These are phyloP conservation scores for Boletus pseudo-olivaceus DNA, from an alignment of 768 basidiomycete species.

Conservation along the genomic window DNA sequence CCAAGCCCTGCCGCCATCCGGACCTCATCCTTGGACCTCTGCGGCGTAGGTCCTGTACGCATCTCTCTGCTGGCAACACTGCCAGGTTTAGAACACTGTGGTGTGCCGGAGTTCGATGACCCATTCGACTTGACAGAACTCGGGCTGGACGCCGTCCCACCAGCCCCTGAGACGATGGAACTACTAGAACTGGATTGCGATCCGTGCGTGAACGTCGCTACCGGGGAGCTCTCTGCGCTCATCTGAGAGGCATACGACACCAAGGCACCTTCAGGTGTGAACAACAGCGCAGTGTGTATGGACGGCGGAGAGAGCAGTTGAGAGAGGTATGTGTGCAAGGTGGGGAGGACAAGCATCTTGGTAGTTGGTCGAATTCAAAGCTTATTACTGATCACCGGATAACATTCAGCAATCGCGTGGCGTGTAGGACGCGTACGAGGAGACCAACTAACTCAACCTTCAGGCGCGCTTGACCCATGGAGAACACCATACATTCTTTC, in stretches of 20 bases:
- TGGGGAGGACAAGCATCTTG: conserved; percentile 66
- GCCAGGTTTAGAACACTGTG: conserved; percentile 11
- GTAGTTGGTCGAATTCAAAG: neutral
- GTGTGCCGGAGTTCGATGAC: conserved; percentile 5
- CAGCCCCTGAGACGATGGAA: conserved; percentile 1
- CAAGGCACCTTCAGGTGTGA: conserved; percentile 73
- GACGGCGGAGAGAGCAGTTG: conserved; percentile 57
- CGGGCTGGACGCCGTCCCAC: conserved; percentile 11
- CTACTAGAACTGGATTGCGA: conserved; percentile 5
- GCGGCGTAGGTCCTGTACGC: neutral
- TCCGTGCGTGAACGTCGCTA: neutral
- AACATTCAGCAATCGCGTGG: neutral
- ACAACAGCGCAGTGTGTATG: conserved; percentile 67
- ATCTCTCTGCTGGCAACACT: conserved; percentile 10
- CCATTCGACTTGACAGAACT: conserved; percentile 8
- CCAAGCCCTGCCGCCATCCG: conserved; percentile 69
- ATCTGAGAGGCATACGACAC: conserved; percentile 58
- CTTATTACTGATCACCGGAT: neutral
- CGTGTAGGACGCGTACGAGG: neutral
- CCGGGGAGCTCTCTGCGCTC: conserved; percentile 22
- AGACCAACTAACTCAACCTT: neutral
- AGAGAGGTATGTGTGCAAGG: conserved; percentile 60
- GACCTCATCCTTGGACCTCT: conserved; percentile 66
- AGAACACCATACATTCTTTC: conserved; percentile 28
- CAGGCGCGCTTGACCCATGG: neutral